phyloP scores from a whole-genome alignment of 768 basidiomycete species.

The Mrakia gelida region DNA sequence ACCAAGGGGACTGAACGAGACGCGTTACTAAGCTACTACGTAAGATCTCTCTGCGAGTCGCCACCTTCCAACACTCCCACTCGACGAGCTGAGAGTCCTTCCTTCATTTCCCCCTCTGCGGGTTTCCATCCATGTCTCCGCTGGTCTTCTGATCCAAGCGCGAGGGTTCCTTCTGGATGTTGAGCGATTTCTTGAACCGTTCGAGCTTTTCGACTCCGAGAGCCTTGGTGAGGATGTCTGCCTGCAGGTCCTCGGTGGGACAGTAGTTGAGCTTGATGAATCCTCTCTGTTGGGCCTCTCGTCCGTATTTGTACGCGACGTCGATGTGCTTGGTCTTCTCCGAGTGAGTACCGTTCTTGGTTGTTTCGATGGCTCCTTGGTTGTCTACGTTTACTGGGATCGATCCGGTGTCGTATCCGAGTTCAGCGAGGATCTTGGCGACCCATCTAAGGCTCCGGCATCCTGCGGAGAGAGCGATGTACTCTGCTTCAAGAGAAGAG shows the following conservation, averaged over 20 bases:
- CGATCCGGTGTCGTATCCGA: neutral
- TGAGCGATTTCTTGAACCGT: slow-evolving; percentile 8
- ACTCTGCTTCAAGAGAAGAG: slow-evolving; percentile 19
- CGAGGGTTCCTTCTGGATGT: neutral
- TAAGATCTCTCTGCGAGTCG: no score
- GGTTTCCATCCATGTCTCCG: neutral
- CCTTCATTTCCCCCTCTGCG: neutral
- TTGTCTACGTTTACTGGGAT: slow-evolving; percentile 7
- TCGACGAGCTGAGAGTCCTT: no score
- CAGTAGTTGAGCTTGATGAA: slow-evolving; percentile 5
- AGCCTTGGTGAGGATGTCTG: slow-evolving; percentile 13
- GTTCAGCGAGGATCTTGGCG: neutral
- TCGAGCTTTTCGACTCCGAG: slow-evolving; percentile 8
- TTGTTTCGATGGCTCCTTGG: slow-evolving; percentile 15
- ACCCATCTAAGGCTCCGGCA: slow-evolving; percentile 3
- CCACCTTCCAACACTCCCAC: no score
- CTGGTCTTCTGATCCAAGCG: neutral
- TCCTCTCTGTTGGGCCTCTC: neutral
- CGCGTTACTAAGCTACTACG: no score
- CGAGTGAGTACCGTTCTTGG: neutral
- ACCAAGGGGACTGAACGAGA: no score
- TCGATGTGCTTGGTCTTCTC: slow-evolving; percentile 25
- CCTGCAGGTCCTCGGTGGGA: slow-evolving; percentile 1
- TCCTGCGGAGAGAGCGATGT: slow-evolving; percentile 10
- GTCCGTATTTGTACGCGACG: slow-evolving; percentile 24